Evolutionary conservation across 768 basidiomycete genomes (phyloP).

Genomic region (Mycena belliarum): DNA sequence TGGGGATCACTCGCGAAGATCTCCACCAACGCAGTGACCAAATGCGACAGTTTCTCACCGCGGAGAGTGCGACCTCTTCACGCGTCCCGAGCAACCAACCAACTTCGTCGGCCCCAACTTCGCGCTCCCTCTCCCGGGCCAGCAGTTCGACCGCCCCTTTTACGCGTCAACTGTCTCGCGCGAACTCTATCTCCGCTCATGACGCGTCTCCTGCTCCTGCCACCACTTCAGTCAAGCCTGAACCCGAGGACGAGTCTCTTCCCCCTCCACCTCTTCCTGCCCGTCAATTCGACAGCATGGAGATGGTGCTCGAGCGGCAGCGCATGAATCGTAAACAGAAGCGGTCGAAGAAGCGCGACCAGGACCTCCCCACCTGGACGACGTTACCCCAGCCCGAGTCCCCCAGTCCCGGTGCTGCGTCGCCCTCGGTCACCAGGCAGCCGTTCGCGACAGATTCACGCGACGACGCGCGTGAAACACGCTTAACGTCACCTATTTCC

Average conservation of each 20-base stretch:
- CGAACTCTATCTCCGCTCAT: slow-evolving; percentile 50
- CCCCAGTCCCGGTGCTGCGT: slow-evolving; percentile 54
- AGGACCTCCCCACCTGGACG: slow-evolving; percentile 27
- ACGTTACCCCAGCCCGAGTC: slow-evolving; percentile 43
- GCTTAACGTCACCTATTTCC: slow-evolving; percentile 21
- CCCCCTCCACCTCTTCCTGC: slow-evolving; percentile 44
- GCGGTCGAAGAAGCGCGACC: slow-evolving; percentile 48
- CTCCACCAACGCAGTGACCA: slow-evolving; percentile 69
- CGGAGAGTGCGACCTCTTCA: slow-evolving; percentile 48
- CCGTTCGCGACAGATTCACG: slow-evolving; percentile 56
- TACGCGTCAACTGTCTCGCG: slow-evolving; percentile 45
- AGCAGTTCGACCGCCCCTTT: slow-evolving; percentile 36
- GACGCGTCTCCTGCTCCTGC: slow-evolving; percentile 53
- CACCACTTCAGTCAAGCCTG: slow-evolving; percentile 63
- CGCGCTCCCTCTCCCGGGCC: slow-evolving; percentile 37
- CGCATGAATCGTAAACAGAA: slow-evolving; percentile 57
- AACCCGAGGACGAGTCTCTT: slow-evolving; percentile 51
- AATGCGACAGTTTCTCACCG: slow-evolving; percentile 77
- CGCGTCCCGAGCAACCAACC: slow-evolving; percentile 43
- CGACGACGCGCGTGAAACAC: slow-evolving; percentile 42
- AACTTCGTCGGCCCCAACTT: slow-evolving; percentile 37
- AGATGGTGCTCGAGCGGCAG: slow-evolving; percentile 73
- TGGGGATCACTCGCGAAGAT: slow-evolving; percentile 80
- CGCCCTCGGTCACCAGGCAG: slow-evolving; percentile 40
- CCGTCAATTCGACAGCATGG: slow-evolving; percentile 74